These are phyloP conservation scores for Trichophaea hybrida DNA, from an alignment of 2,329 filamentous ascomycete genomes.

Conservation along the genomic window DNA sequence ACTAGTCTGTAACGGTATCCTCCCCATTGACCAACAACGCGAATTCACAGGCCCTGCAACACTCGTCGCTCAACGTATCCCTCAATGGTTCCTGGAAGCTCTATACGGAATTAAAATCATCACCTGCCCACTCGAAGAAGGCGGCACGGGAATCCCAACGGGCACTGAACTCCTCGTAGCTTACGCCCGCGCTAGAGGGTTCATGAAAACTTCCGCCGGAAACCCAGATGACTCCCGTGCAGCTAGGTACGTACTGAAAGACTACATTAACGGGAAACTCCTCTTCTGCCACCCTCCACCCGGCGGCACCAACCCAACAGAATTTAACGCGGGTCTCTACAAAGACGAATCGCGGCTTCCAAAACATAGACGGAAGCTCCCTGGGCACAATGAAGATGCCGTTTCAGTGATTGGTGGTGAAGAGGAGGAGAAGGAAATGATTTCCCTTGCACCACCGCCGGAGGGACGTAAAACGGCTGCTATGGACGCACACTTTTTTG, in stretches of 20 bases:
- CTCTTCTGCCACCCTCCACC: slow-evolving; percentile 85
- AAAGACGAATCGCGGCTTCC: slow-evolving; percentile 61
- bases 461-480: slow-evolving; percentile 53
- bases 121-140: slow-evolving; percentile 71
- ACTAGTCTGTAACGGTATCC: slow-evolving; percentile 82
- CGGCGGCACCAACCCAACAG: slow-evolving; percentile 49
- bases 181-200: slow-evolving; percentile 80
- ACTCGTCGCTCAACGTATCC: slow-evolving; percentile 72
- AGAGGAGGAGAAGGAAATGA: slow-evolving; percentile 27
- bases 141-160: slow-evolving; percentile 74
- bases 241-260: slow-evolving; percentile 78
- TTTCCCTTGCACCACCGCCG: slow-evolving; percentile 36
- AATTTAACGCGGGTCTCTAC: slow-evolving; percentile 86
- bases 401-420: background rate
- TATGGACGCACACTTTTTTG: slow-evolving; percentile 86
- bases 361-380: slow-evolving; percentile 47
- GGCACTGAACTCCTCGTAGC: slow-evolving; percentile 71
- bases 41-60: slow-evolving; percentile 80
- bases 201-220: slow-evolving; percentile 74
- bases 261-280: slow-evolving; percentile 93
- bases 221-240: slow-evolving; percentile 89
- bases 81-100: slow-evolving; percentile 75
- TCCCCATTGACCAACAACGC: slow-evolving; percentile 90
- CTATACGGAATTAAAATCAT: slow-evolving; percentile 85
- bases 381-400: slow-evolving; percentile 35